Conservation (phyloP, 129 eudicot genomes). For the Escallonia herrerae region DNA sequence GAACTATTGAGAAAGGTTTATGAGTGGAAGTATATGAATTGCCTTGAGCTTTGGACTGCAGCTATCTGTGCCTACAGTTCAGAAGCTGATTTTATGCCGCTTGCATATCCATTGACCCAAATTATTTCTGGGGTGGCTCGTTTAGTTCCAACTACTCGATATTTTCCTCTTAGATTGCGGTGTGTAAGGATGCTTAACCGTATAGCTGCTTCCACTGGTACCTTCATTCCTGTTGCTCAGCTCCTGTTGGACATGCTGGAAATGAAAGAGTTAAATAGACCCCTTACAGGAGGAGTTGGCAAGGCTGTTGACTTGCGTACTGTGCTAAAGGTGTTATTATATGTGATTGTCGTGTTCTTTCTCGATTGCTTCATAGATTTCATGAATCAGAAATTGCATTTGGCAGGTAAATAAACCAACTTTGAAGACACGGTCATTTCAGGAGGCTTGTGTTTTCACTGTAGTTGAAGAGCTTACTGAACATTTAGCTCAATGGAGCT, state of each 20-base stretch:
- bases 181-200: constrained; percentile 91
- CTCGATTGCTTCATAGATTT: background rate
- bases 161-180: constrained; percentile 81
- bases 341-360: background rate
- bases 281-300: constrained; percentile 93
- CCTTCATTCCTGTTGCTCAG: constrained; percentile 78
- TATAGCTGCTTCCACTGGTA: constrained; percentile 71
- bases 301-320: constrained; percentile 66
- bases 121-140: constrained; percentile 79
- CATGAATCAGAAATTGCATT: constrained; percentile 6
- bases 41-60: constrained; percentile 96
- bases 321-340: constrained; percentile 51
- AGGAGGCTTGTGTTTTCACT: constrained; percentile 73
- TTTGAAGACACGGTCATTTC: constrained; percentile 77
- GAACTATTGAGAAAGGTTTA: constrained; percentile 70
- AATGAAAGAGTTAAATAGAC: constrained; percentile 77
- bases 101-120: constrained; percentile 92
- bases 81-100: constrained; percentile 75
- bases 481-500: constrained; percentile 97
- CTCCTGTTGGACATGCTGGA: constrained; percentile 86
- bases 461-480: constrained; percentile 86
- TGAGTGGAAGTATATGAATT: constrained; percentile 89
- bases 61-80: constrained; percentile 76
- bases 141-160: constrained; percentile 85
- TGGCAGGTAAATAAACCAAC: constrained; percentile 70